Evolutionary conservation across 1,284 basidiomycete species (phyloP), one percentile per base, ranked within the genome.

Genomic region (Tilletia setariae): DNA sequence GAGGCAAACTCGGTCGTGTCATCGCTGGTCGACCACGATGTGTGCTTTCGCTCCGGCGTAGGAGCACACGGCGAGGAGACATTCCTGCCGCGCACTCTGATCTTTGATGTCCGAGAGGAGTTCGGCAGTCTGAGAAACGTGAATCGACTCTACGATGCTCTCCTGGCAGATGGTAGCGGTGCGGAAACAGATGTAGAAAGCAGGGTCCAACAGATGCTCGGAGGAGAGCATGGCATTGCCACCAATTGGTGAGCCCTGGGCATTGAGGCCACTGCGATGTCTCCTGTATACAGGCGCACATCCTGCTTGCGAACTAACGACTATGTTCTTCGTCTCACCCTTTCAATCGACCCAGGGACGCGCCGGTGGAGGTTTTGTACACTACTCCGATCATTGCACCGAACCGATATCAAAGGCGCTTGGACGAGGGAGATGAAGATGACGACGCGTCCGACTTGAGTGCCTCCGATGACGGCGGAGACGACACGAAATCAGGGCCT

Each of bases 51-150:
- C 25, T 73, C 71, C 21, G 79, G 79, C 2, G 68, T 76, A n/a
- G 74, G 76, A 6, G 64, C 65, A 9, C 65, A 67, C 6, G 75
- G 77, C 16, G 67, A 74, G 51, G 73, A 75, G 16, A 80, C 79
- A 16, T 80, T 77, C 62, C 72, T 71, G 42, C 79, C 79, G 4
- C 69, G 79, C 1, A 68, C 79, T 0, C 56, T 81, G 42, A 63
- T 81, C 43, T 79, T 79, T 56, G 79, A 79, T 25, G 70, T 73
- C 9, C 74, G 73, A n/a, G 72, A 75, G 11, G 76, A 80, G 62
- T 76, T 76, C 51, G 79, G 79, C 1, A 64, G 72, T 4, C 66
- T 80, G 2, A 51, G 70, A 42, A 70, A 67, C 63, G 70, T 74
- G 56, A 73, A 74, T 65, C 70, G 73, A 8, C 67, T 78, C 19